Conservation (phyloP, 495 filamentous ascomycete genomes). For the Staphylotrichum tortipilum region DNA sequence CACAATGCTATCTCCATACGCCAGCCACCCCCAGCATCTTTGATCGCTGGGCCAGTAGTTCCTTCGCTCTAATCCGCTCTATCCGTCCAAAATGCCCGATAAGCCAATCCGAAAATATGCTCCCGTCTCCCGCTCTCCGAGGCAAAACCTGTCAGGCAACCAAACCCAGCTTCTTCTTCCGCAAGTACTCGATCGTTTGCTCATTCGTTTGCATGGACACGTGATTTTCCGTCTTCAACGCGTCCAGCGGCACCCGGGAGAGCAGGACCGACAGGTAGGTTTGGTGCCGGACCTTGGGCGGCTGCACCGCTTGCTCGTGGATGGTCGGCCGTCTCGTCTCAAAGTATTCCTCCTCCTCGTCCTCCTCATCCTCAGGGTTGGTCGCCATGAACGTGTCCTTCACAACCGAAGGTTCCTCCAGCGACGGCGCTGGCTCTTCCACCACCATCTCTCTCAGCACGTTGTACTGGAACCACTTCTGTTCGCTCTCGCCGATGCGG, state of each 20-base stretch:
- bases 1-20: neutral
- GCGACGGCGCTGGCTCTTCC: constrained; percentile 17
- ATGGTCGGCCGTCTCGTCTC: constrained; percentile 43
- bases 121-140: no score
- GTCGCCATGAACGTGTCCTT: constrained; percentile 30
- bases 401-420: constrained; percentile 23
- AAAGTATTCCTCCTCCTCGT: constrained; percentile 43
- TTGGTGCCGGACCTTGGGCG: constrained; percentile 16
- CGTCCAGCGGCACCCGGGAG: constrained; percentile 44
- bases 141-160: neutral
- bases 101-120: no score
- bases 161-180: constrained; percentile 16
- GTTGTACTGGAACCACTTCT: constrained; percentile 57
- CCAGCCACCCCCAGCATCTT: no score
- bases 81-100: no score
- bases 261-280: constrained; percentile 54
- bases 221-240: constrained; percentile 29
- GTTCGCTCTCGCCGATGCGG: constrained; percentile 41
- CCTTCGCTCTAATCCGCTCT: neutral
- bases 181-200: constrained; percentile 17
- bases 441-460: constrained; percentile 31
- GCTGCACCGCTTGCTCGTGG: constrained; percentile 34
- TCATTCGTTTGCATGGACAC: constrained; percentile 32
- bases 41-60: no score
- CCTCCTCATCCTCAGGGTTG: constrained; percentile 18